These are phyloP conservation scores for Triticum turgidum DNA, from an alignment of 176 grass and related monocot genomes.

Conservation along the genomic window DNA sequence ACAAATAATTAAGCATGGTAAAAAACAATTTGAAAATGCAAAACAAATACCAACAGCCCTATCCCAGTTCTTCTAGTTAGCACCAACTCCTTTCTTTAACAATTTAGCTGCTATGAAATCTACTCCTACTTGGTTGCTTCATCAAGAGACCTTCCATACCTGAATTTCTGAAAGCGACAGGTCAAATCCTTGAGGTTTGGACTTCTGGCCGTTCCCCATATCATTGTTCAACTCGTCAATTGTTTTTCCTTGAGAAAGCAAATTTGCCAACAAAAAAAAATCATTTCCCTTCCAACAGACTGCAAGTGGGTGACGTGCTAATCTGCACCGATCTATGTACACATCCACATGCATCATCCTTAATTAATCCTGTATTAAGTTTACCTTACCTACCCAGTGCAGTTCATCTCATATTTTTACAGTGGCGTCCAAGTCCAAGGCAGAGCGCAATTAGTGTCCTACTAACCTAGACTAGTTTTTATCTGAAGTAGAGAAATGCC, in stretches of 20 bases:
- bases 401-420: background rate
- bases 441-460: background rate
- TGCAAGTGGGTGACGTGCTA: background rate
- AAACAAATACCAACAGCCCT: background rate
- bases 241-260: background rate
- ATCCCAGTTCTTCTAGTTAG: background rate
- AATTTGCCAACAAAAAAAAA: background rate
- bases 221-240: background rate
- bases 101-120: background rate
- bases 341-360: background rate
- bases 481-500: background rate
- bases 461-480: background rate
- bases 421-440: background rate
- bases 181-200: slow-evolving; percentile 4
- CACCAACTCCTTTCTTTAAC: background rate
- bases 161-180: background rate
- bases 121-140: slow-evolving; percentile 11
- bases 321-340: background rate
- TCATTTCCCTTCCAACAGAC: background rate
- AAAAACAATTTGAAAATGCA: background rate
- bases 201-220: background rate
- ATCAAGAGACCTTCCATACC: background rate
- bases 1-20: background rate
- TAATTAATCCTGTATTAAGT: background rate
- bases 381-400: background rate